Base-by-base conservation (phyloP, 2,329 filamentous ascomycete species). In the Diaporthe citrichinensis region DNA sequence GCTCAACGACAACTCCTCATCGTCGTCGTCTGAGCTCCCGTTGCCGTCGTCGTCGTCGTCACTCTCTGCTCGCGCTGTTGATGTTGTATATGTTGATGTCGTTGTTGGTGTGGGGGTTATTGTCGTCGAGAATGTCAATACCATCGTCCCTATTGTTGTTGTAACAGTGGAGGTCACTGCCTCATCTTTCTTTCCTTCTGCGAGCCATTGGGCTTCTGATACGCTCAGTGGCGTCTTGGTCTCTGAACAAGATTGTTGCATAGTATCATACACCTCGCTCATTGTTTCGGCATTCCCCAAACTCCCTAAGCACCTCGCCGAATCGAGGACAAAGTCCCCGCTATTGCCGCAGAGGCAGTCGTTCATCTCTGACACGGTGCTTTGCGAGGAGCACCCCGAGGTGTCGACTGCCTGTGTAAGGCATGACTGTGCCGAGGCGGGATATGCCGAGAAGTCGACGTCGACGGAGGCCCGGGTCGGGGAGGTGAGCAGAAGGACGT, bases 311-410 rank as follows among this genome's bases (percentile, higher is more conserved):
- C 89, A 91, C 10, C 76, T 78, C 4, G 89, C 89, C 2, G 87
- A 79, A 49, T 83, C 83, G 25, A 84, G 86, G 75, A 90, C 82
- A 79, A 90, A 91, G 78, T 86, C 82, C 73, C 86, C 86, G 46
- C 83, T 81, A 77, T 90, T 89, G 77, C 81, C 79, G 79, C 89
- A 91, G 1, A 90, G 83, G 72, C 89, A 91, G 2, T 80, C 72
- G 78, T 90, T 90, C 74, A 89, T 81, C 34, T 84, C 81, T 0
- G 78, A 59, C 4, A 84, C 82, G 0, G 84, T 84, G 31, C 79
- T 79, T 34, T 28, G 15, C 20, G 85, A 85, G 5, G 81, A 81
- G 81, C 89, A 91, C 5, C 80, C 78, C n/a, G 85, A 85, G n/a
- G 74, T 49, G 51, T 82, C 78, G 31, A 87, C 84, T 5, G 88